Evolutionary conservation across 345 rosid genomes (phyloP).

Genomic region (Durio zibethinus): DNA sequence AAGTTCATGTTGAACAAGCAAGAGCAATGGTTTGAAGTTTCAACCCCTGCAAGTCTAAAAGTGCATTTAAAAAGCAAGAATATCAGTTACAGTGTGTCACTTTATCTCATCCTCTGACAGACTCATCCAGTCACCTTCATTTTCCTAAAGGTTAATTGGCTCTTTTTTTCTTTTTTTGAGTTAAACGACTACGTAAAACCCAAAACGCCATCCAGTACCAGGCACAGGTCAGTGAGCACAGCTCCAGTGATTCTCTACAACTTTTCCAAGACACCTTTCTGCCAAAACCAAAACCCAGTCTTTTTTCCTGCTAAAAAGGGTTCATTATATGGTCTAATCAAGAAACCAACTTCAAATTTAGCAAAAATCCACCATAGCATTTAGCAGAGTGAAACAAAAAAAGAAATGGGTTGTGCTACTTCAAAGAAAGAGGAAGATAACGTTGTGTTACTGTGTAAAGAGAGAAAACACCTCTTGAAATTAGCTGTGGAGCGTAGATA

Average conservation of each 20-base stretch:
- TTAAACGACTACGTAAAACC: neutral
- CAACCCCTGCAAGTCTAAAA: neutral
- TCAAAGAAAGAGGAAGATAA: conserved; percentile 32
- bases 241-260: conserved; percentile 14
- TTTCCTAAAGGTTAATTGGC: neutral
- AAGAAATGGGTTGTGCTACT: conserved; percentile 32
- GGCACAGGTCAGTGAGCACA: neutral
- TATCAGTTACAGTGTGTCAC: conserved; percentile 6
- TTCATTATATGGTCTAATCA: conserved; percentile 1
- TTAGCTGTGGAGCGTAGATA: conserved; percentile 35
- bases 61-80: neutral
- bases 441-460: conserved; percentile 34
- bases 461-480: conserved; percentile 36
- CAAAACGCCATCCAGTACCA: neutral
- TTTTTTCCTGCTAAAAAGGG: neutral
- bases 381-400: neutral
- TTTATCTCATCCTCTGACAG: conserved; percentile 20
- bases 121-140: neutral
- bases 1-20: neutral
- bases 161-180: neutral
- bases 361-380: neutral
- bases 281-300: conserved; percentile 3
- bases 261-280: conserved; percentile 23
- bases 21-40: neutral
- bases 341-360: neutral